Percentiles rank a stretch among this genome's conserved stretches.
These are phyloP conservation scores for Oryza glaberrima DNA, from an alignment of 176 grass and related monocot genomes.

Conservation along the genomic window DNA sequence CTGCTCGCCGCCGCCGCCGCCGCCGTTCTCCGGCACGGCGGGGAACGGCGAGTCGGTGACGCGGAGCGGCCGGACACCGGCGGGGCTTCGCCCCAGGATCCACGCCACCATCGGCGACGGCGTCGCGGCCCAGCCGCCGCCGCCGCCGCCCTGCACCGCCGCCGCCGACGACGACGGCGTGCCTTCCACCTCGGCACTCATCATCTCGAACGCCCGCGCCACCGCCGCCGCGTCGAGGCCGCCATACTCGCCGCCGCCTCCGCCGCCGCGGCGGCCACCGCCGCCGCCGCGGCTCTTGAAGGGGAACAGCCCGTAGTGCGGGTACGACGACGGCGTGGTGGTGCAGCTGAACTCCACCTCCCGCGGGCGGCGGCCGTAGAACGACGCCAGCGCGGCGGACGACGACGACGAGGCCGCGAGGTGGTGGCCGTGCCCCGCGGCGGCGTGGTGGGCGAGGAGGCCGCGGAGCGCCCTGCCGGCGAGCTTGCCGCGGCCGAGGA, in stretches of 20 bases:
- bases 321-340: constrained; percentile 65
- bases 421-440: not conserved
- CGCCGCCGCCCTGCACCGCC: not conserved
- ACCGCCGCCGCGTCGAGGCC: constrained; percentile 61
- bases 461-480: constrained; percentile 59
- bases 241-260: constrained; percentile 25
- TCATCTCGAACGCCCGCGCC: constrained; percentile 77
- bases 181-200: constrained; percentile 54
- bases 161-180: not conserved
- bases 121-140: constrained; percentile 22
- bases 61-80: constrained; percentile 64
- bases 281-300: constrained; percentile 40
- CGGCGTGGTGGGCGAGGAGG: constrained; percentile 46
- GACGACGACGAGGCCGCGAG: constrained; percentile 13
- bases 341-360: constrained; percentile 98
- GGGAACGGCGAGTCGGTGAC: constrained; percentile 94
- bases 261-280: not conserved
- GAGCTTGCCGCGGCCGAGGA: constrained; percentile 75
- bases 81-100: constrained; percentile 69
- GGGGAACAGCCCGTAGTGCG: constrained; percentile 47
- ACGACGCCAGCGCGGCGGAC: constrained; percentile 39
- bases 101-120: constrained; percentile 71
- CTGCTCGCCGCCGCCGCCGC: constrained; percentile 41
- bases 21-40: constrained; percentile 56
- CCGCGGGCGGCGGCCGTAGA: constrained; percentile 50